Evolutionary conservation across 2,329 filamentous ascomycete genomes (phyloP), one percentile per base, ranked within the genome.

Genomic region (Leptographium lundbergii): DNA sequence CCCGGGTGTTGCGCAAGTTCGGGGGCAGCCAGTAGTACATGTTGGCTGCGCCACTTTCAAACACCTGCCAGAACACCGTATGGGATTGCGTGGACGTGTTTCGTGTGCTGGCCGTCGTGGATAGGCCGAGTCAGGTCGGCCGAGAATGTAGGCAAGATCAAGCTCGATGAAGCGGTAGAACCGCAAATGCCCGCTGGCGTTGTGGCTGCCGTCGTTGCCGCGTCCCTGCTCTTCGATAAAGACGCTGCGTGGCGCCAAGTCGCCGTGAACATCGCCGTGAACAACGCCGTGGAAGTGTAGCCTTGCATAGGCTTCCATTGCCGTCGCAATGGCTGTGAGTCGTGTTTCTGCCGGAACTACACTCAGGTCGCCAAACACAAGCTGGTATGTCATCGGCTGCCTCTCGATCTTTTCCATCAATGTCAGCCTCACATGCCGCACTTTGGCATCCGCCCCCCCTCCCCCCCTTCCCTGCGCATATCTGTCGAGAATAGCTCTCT

Each of bases 141-240:
- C 62, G 4, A 63, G 57, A 1, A 63, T 24, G 32, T 61, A 62
- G 0, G 63, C 62, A 2, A 61, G 50, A 2, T 62, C 63, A 0
- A 65, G 59, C 34, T 65, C 63, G 24, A 65, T 61, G 22, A 65
- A 65, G 0, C 59, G 61, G 25, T 57, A 34, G 32, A 63, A 63
- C 5, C 22, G 54, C 24, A 56, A 48, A 10, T 14, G 19, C 1
- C 29, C 24, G 4, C 45, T 19, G 13, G 25, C 29, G 24, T 27
- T 27, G 6, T 6, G n/a, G 3, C n/a, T 22, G 4, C 13, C 14
- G 3, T 32, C 14, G 24, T 32, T 14, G 27, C 22, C 14, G 19
- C 9, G 42, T 9, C 14, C 27, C 19, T 25, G 25, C 22, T 57
- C 57, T 3, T 29, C 47, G 4, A 65, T 27, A 45, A 62, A 65